Base-by-base conservation (phyloP, 495 filamentous ascomycete genomes). In the Niebla homalea region DNA sequence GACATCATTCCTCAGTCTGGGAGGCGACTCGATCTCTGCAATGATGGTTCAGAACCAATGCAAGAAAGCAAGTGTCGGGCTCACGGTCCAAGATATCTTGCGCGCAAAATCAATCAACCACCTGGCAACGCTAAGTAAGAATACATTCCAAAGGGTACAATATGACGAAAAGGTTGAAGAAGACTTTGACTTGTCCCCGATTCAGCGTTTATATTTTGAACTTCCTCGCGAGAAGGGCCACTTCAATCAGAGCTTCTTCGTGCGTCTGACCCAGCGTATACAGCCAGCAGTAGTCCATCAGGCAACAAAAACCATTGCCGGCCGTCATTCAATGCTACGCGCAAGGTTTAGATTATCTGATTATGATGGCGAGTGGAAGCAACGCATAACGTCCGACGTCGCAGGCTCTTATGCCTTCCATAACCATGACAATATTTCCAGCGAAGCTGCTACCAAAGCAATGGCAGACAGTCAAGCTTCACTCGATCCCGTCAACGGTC, bases 321-420 rank as follows among this genome's bases (percentile, higher is more conserved):
- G 62, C 1, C 76, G 78, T 5, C 84, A 89, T 50, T 76, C 81
- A 4, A 87, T 87, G 84, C 70, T 89, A n/a, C 70, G 83, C 21
- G 74, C 76, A n/a, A 75, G 83, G 5, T 85, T 83, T 54, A 63
- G 57, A 15, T 61, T 64, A 8, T 58, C 50, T 20, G 50, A 41
- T 5, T 20, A 38, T 21, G 52, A 62, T 1, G 61, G 56, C 2
- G 56, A 56, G 15, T 62, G 64, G 15, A 62, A 58, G 38, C 70
- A 75, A 50, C 55, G 56, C 1, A 64, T 75, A 22, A 70, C 64
- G 0, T 35, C 48, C 5, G 64, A 72, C 22, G 58, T 70, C 14
- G 48, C 59, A 29, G 58, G 56, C 1, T 72, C 72, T 1, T 73
- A 69, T 52, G 45, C 62, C 10, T 66, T 66, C 50, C 50, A 57